Evolutionary conservation across 164 flowering plant species (phyloP).

Genomic region (Magnolia changhungtana): DNA sequence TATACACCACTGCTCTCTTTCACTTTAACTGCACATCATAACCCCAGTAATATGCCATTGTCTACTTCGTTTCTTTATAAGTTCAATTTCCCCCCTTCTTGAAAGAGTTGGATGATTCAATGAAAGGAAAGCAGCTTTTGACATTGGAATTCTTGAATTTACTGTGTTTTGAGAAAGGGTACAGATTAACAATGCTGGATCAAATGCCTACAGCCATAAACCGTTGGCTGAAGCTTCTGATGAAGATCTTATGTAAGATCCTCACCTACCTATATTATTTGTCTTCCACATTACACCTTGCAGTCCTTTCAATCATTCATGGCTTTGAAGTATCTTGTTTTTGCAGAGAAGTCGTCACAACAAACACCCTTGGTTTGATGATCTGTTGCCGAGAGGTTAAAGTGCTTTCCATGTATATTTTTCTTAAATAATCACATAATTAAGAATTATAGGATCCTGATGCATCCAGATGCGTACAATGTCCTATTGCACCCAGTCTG

Average conservation of each 20-base stretch:
- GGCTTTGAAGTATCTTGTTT: conserved; percentile 10
- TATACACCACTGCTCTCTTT: no score
- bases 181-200: conserved; percentile 99
- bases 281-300: neutral
- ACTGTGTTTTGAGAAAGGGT: conserved; percentile 40
- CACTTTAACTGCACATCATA: no score
- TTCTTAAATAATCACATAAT: neutral
- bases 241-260: conserved; percentile 84
- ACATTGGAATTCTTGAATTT: conserved; percentile 11
- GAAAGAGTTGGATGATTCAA: neutral
- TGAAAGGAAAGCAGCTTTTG: neutral
- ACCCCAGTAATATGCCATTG: no score
- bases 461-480: neutral
- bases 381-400: conserved; percentile 95
- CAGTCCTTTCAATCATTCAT: neutral
- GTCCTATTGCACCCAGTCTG: neutral
- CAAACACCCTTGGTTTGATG: conserved; percentile 95
- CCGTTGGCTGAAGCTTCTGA: conserved; percentile 89
- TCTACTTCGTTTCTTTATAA: no score
- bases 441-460: neutral
- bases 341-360: conserved; percentile 89
- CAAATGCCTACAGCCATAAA: conserved; percentile 91
- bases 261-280: neutral
- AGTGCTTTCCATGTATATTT: neutral
- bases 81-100: neutral